phyloP scores from a whole-genome alignment of 768 basidiomycete species.

The Pleurotus salmoneostramineus region DNA sequence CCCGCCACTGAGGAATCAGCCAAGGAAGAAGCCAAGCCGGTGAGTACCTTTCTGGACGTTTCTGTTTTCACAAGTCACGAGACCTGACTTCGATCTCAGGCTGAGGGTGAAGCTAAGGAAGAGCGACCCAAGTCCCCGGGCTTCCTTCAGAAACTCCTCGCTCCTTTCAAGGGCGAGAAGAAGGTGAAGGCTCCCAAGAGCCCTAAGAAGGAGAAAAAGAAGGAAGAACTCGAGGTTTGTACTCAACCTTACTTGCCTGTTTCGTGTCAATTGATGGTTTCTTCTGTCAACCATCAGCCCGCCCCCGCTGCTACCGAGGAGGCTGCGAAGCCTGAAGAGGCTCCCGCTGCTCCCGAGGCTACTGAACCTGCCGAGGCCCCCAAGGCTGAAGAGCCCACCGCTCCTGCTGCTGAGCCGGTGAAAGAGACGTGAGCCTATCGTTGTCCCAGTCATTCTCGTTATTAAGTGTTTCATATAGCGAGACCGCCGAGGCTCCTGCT shows the following conservation, averaged over 20 bases:
- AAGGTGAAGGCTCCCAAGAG: constrained; percentile 67
- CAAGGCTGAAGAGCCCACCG: constrained; percentile 42
- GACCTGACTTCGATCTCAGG: constrained; percentile 24
- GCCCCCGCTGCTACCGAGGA: constrained; percentile 34
- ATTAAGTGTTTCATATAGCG: constrained; percentile 22
- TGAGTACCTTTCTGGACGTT: constrained; percentile 11
- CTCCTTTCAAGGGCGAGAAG: constrained; percentile 71
- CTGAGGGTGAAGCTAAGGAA: constrained; percentile 63
- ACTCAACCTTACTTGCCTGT: background rate
- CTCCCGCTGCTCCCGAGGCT: constrained; percentile 26
- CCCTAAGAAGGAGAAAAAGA: constrained; percentile 82
- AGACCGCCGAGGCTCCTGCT: constrained; percentile 36
- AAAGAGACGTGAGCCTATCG: constrained; percentile 63
- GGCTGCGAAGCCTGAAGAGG: constrained; percentile 30
- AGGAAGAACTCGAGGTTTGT: constrained; percentile 60
- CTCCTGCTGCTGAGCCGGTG: constrained; percentile 47
- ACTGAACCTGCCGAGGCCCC: constrained; percentile 33
- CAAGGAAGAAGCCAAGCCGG: constrained; percentile 41
- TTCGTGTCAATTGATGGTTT: background rate
- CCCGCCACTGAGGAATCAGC: constrained; percentile 30
- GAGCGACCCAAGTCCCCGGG: constrained; percentile 79
- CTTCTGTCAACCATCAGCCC: constrained; percentile 17
- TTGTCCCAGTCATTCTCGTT: background rate
- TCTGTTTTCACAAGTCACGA: constrained; percentile 2
- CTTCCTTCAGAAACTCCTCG: constrained; percentile 73